Base-by-base conservation (phyloP, 352 stramenopile species). In the Thalassiosira delicatula region DNA sequence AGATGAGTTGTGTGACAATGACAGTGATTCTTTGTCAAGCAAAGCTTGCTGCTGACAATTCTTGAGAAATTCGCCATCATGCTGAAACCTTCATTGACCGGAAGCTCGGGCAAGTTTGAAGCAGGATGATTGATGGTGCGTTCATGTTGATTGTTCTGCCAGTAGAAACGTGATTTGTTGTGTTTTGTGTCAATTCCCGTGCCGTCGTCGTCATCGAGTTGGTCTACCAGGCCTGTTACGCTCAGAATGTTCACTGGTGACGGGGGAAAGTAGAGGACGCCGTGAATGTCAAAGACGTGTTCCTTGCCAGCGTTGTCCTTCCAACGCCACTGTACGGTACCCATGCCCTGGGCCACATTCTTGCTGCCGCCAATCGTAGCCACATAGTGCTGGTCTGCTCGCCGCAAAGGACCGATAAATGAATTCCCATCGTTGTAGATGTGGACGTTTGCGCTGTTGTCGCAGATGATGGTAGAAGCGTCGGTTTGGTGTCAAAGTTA, bases 211-310 rank as follows among this genome's bases (percentile, higher is more conserved):
- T 77, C 69, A 9, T 69, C 21, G 8, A 70, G 25, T 61, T 77
- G 56, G 12, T 68, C 27, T 51, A 44, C 69, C 37, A 77, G 69
- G 3, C 2, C 5, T 4, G 33, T 78, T 0, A 78, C 49, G 25
- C 70, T 70, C 7, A 78, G 23, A 21, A 78, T 78, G 40, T 78
- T 78, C 3, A 78, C 32, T 40, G 70, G 70, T 29, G 59, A 78
- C 7, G 49, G 0, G 11, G 70, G 70, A 29, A 78, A 78, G 25
- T 67, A 78, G 1, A 70, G 30, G 8, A 78, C 57, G 49, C 62
- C 30, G 4, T 69, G 2, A 21, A 78, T 11, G 0, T 44, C 1
- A 27, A 40, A 35, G 11, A 27, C 33, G 35, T 78, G 54, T 0
- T 1, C 29, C 40, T 54, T 51, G 1, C 70, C 70, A 21, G 23